Evolutionary conservation across 1,139 yeast genomes (phyloP).

Genomic region (Pichia norvegensis): DNA sequence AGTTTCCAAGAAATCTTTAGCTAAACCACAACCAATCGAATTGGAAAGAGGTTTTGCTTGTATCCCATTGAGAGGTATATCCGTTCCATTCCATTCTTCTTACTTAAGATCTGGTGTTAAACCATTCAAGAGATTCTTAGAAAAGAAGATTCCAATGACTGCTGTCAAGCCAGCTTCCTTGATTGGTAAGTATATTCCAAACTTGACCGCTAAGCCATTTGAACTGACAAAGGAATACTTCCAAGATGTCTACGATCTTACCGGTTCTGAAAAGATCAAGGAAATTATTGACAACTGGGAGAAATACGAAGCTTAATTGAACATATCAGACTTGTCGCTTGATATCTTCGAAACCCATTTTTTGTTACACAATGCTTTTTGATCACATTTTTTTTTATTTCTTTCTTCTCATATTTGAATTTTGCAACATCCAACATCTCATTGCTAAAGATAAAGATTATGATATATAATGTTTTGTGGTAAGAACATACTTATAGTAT

Average conservation of each 20-base stretch:
- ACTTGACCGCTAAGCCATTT: conserved; percentile 96
- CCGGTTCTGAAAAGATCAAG: conserved; percentile 87
- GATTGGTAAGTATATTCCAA: conserved; percentile 94
- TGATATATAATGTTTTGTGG: conserved; percentile 16
- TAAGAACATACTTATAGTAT: conserved; percentile 11
- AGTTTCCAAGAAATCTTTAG: conserved; percentile 69
- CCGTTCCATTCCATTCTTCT: conserved; percentile 98
- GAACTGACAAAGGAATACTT: conserved; percentile 93
- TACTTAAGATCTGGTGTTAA: conserved; percentile 97
- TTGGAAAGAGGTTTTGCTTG: conserved; percentile 97
- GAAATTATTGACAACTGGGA: conserved; percentile 93
- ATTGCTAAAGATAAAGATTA: not conserved
- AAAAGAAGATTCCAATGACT: conserved; percentile 90
- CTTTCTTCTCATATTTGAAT: not conserved
- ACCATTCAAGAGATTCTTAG: conserved; percentile 96
- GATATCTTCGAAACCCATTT: not conserved
- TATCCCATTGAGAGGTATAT: conserved; percentile 95
- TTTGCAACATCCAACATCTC: not conserved
- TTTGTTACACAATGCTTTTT: not conserved
- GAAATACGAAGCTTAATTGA: conserved; percentile 43
- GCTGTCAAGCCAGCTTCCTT: conserved; percentile 92
- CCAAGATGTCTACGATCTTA: conserved; percentile 87
- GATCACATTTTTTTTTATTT: not conserved
- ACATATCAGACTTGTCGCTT: not conserved
- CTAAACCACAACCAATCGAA: conserved; percentile 93